These are phyloP conservation scores for Triticum urartu DNA, from an alignment of 176 grass and related monocot species.

Conservation along the genomic window DNA sequence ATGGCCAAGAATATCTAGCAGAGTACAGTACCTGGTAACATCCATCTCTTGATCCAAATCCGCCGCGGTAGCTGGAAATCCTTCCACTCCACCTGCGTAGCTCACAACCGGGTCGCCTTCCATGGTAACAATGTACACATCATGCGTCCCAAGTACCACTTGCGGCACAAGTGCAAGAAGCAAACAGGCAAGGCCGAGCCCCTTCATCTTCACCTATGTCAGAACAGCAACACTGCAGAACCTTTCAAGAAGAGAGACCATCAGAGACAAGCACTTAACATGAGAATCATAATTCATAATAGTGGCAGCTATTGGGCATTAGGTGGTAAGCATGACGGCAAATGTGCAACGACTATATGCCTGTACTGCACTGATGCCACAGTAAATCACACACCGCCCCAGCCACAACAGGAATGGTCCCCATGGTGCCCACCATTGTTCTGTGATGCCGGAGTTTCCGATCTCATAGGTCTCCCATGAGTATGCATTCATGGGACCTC, in stretches of 20 bases:
- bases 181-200: slow-evolving; percentile 36
- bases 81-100: slow-evolving; percentile 71
- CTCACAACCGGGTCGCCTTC: slow-evolving; percentile 87
- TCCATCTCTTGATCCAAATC: slow-evolving; percentile 81
- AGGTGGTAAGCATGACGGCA: background rate
- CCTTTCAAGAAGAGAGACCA: slow-evolving; percentile 6
- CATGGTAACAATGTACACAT: slow-evolving; percentile 91
- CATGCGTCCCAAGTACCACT: slow-evolving; percentile 56
- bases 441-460: slow-evolving; percentile 25
- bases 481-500: slow-evolving; percentile 33
- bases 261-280: slow-evolving; percentile 5
- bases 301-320: background rate
- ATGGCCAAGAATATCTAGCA: background rate
- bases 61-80: slow-evolving; percentile 60
- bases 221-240: background rate
- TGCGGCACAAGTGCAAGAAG: slow-evolving; percentile 51
- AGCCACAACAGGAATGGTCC: slow-evolving; percentile 5
- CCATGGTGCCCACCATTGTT: background rate
- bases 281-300: background rate
- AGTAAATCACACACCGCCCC: slow-evolving; percentile 2
- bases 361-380: background rate
- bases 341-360: background rate
- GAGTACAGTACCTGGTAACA: slow-evolving; percentile 56
- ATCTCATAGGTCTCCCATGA: slow-evolving; percentile 25
- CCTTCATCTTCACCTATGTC: slow-evolving; percentile 47